Conservation (phyloP, 768 basidiomycete species). For the Phaffia tasmanica region DNA sequence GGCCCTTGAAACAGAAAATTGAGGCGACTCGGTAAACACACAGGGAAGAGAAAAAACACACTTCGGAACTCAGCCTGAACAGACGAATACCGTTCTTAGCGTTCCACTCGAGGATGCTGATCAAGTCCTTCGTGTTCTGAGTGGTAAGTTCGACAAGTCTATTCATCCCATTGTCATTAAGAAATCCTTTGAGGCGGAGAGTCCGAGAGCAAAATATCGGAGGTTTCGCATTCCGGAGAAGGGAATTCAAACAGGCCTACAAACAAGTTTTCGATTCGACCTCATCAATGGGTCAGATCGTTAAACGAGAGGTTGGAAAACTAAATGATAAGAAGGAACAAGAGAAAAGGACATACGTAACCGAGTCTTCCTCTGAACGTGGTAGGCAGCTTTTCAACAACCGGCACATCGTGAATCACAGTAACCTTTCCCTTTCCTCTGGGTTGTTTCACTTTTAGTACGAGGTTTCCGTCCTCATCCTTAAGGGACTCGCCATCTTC, state of each 20-base stretch:
- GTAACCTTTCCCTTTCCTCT: constrained; percentile 17
- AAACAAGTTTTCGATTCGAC: background rate
- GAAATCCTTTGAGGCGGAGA: constrained; percentile 43
- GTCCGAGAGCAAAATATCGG: constrained; percentile 57
- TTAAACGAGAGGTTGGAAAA: background rate
- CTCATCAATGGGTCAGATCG: no score
- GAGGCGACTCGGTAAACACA: background rate
- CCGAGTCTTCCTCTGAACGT: constrained; percentile 27
- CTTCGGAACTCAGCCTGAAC: constrained; percentile 35
- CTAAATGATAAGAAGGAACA: background rate
- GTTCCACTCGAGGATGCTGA: constrained; percentile 77
- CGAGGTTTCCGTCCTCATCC: constrained; percentile 5
- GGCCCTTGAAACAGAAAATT: background rate
- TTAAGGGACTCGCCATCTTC: background rate
- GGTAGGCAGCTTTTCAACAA: constrained; percentile 28
- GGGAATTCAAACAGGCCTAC: constrained; percentile 72
- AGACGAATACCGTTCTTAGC: constrained; percentile 49
- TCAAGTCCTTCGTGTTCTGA: constrained; percentile 61
- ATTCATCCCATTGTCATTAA: constrained; percentile 67
- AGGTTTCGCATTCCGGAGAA: constrained; percentile 62
- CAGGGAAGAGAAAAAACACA: constrained; percentile 31
- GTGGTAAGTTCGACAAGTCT: constrained; percentile 70
- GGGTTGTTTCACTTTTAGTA: constrained; percentile 16
- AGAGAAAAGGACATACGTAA: constrained; percentile 41
- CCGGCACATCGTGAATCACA: constrained; percentile 30